A percentile compares a stretch with the other conserved stretches of the same genome.
phyloP scores from a whole-genome alignment of 1,284 basidiomycete genomes.

The Baeospora myosura region DNA sequence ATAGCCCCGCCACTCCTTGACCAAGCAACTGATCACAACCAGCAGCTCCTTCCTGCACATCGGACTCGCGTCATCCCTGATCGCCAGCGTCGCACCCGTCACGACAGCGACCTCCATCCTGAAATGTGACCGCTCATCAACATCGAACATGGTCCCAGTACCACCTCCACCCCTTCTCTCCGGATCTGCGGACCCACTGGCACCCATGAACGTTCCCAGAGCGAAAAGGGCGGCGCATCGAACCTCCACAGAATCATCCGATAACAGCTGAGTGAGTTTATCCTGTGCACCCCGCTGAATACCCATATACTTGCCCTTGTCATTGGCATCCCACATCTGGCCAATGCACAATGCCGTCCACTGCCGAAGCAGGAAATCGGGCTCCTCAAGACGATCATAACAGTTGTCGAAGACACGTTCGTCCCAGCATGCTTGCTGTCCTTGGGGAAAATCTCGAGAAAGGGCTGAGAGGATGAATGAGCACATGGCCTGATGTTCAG shows the following conservation, averaged over 20 bases:
- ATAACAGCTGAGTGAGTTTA: slow-evolving; percentile 75
- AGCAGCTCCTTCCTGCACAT: slow-evolving; percentile 95
- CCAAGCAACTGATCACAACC: slow-evolving; percentile 86
- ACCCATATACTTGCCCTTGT: slow-evolving; percentile 85
- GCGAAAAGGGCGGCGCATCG: slow-evolving; percentile 89
- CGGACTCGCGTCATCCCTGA: slow-evolving; percentile 91
- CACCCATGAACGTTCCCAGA: slow-evolving; percentile 89
- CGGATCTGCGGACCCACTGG: slow-evolving; percentile 68
- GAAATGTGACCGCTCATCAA: slow-evolving; percentile 76
- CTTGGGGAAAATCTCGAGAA: slow-evolving; percentile 80
- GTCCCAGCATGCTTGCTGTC: slow-evolving; percentile 81
- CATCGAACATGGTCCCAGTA: slow-evolving; percentile 75
- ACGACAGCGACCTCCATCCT: slow-evolving; percentile 74
- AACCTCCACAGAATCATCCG: slow-evolving; percentile 90
- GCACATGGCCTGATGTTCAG: slow-evolving; percentile 98
- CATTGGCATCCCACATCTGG: slow-evolving; percentile 92
- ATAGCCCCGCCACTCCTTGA: slow-evolving; percentile 94
- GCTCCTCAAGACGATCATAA: slow-evolving; percentile 78
- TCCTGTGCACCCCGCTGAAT: slow-evolving; percentile 82
- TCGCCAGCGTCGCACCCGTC: slow-evolving; percentile 70
- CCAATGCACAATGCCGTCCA: slow-evolving; percentile 94
- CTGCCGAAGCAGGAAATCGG: slow-evolving; percentile 88
- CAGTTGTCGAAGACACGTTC: slow-evolving; percentile 89
- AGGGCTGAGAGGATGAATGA: slow-evolving; percentile 95
- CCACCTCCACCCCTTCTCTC: slow-evolving; percentile 75